Percentiles rank a stretch among this genome's conserved stretches.
phyloP scores from a whole-genome alignment of 495 filamentous ascomycete species.

The Aspergillus diversus region DNA sequence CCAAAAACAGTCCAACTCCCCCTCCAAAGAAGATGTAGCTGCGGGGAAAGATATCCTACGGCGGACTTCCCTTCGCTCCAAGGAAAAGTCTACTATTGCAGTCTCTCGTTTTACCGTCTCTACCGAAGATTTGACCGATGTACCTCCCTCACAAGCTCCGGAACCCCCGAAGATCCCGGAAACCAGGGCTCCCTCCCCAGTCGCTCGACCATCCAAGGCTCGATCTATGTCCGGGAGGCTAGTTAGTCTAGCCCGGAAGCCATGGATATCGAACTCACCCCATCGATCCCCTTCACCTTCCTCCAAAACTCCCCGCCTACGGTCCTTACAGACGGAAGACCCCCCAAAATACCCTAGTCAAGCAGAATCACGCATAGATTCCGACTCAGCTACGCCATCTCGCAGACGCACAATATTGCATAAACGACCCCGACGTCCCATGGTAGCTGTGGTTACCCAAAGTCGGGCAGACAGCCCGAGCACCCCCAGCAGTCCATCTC shows the following conservation, averaged over 20 bases:
- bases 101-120: conserved; percentile 46
- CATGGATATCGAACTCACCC: conserved; percentile 65
- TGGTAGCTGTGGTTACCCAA: conserved; percentile 52
- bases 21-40: conserved; percentile 49
- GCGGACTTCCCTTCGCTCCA: conserved; percentile 47
- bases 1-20: conserved; percentile 38
- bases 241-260: conserved; percentile 66
- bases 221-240: conserved; percentile 66
- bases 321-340: conserved; percentile 41
- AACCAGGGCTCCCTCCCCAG: conserved; percentile 44
- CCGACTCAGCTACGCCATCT: conserved; percentile 31
- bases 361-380: conserved; percentile 34
- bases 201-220: conserved; percentile 47
- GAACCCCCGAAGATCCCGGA: conserved; percentile 32
- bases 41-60: conserved; percentile 52
- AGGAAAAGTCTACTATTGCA: conserved; percentile 37
- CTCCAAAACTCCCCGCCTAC: conserved; percentile 41
- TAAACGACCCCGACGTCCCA: conserved; percentile 55
- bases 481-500: conserved; percentile 50
- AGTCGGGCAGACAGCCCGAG: conserved; percentile 46
- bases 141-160: conserved; percentile 20
- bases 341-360: conserved; percentile 14
- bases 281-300: conserved; percentile 66
- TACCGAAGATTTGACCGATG: conserved; percentile 40
- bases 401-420: conserved; percentile 46